These are phyloP conservation scores for Boletus fagicola DNA, from an alignment of 768 basidiomycete species.

Conservation along the genomic window DNA sequence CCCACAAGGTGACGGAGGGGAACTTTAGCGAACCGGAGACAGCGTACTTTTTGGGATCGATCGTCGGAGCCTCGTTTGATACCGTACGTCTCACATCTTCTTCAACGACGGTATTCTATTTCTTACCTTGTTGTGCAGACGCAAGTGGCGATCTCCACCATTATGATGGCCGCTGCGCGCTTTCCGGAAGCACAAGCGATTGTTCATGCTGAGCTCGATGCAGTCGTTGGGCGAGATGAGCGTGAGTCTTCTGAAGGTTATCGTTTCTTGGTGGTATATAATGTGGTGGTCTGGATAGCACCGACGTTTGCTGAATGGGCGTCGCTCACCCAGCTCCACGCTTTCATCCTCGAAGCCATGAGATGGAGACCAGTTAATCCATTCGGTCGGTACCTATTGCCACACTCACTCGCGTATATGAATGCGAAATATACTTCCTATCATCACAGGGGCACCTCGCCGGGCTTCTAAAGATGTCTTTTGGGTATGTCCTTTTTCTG, in stretches of 20 bases:
- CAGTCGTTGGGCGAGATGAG: conserved; percentile 35
- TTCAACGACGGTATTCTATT: not conserved
- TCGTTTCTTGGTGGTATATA: not conserved
- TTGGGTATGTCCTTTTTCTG: conserved; percentile 19
- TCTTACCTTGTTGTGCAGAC: conserved; percentile 13
- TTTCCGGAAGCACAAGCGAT: conserved; percentile 34
- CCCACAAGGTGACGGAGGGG: conserved; percentile 44
- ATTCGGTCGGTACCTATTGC: conserved; percentile 18
- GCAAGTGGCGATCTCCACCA: conserved; percentile 26
- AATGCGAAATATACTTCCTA: not conserved
- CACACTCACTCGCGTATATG: not conserved
- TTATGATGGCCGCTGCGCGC: conserved; percentile 39
- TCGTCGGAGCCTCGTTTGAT: conserved; percentile 61
- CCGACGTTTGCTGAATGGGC: conserved; percentile 38
- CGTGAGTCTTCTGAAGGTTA: conserved; percentile 18
- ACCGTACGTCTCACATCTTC: conserved; percentile 34
- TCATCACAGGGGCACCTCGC: conserved; percentile 20
- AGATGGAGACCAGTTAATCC: conserved; percentile 41
- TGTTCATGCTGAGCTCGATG: conserved; percentile 39
- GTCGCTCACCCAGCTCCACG: conserved; percentile 35
- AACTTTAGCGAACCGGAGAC: conserved; percentile 51
- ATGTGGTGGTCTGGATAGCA: conserved; percentile 21
- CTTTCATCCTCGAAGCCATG: conserved; percentile 38
- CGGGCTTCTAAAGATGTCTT: conserved; percentile 27
- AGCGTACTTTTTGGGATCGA: conserved; percentile 57